Evolutionary conservation across 805 yeast genomes (phyloP).

Genomic region (Blastobotrys parvus): DNA sequence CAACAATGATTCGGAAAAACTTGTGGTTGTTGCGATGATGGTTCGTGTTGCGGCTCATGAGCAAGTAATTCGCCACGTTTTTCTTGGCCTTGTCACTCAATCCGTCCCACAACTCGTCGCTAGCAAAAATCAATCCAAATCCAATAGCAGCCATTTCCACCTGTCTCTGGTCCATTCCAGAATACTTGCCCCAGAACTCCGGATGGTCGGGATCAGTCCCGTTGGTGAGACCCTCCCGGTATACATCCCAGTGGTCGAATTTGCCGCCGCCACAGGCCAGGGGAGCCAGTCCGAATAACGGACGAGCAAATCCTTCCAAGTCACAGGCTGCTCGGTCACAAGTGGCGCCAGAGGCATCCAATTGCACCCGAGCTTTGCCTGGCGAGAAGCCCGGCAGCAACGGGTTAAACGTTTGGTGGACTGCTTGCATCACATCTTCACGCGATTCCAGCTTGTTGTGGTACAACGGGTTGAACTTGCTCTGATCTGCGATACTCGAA

Average conservation of each 20-base stretch:
- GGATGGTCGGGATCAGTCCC: constrained; percentile 25
- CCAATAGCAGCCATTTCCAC: constrained; percentile 29
- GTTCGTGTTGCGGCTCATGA: constrained; percentile 14
- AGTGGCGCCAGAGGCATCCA: constrained; percentile 21
- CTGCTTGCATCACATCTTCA: constrained; percentile 12
- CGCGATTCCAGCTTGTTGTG: constrained; percentile 9
- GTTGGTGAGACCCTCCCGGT: constrained; percentile 21
- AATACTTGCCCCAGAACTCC: constrained; percentile 26
- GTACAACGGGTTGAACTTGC: constrained; percentile 7
- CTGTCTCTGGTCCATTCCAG: constrained; percentile 17
- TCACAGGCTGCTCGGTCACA: constrained; percentile 22
- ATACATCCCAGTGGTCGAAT: constrained; percentile 23
- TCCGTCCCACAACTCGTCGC: constrained; percentile 26
- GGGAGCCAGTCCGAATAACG: constrained; percentile 28
- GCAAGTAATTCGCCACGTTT: constrained; percentile 18
- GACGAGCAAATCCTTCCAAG: constrained; percentile 27
- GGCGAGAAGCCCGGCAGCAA: constrained; percentile 12
- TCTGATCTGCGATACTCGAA: neutral
- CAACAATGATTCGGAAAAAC: constrained; percentile 26
- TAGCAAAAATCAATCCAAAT: constrained; percentile 20
- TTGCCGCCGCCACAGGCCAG: constrained; percentile 18
- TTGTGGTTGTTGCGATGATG: constrained; percentile 24
- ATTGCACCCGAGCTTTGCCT: constrained; percentile 14
- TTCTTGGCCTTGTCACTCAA: constrained; percentile 16
- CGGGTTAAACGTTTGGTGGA: constrained; percentile 12